Evolutionary conservation across 1,284 basidiomycete species (phyloP).

Genomic region (Tylopilus orsonianus): DNA sequence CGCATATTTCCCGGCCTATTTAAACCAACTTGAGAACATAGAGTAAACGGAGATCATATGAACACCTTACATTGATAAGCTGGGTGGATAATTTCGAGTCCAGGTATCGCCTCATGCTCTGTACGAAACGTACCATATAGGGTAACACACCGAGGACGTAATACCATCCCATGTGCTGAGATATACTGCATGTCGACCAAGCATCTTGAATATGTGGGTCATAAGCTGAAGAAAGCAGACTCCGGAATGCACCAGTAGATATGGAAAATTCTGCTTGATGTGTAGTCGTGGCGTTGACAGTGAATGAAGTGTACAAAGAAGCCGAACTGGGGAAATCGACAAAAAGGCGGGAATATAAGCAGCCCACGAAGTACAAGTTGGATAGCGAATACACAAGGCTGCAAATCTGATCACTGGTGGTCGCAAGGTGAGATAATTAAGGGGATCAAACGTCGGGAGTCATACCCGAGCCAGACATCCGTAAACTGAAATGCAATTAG

Average conservation of each 20-base stretch:
- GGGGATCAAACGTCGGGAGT: constrained; percentile 19
- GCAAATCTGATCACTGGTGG: constrained; percentile 76
- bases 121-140: constrained; percentile 72
- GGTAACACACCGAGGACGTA: constrained; percentile 62
- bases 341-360: constrained; percentile 54
- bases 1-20: constrained; percentile 78
- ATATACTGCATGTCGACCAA: constrained; percentile 18
- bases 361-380: constrained; percentile 72
- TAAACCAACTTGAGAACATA: constrained; percentile 5
- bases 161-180: constrained; percentile 52
- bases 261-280: neutral
- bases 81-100: constrained; percentile 78
- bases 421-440: constrained; percentile 10
- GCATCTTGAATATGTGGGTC: constrained; percentile 13
- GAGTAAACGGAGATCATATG: neutral
- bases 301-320: neutral
- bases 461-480: constrained; percentile 82
- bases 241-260: neutral
- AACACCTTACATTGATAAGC: constrained; percentile 73
- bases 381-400: constrained; percentile 75
- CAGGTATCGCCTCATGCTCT: constrained; percentile 83
- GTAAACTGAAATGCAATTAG: constrained; percentile 49
- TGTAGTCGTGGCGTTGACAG: neutral
- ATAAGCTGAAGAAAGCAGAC: constrained; percentile 11
- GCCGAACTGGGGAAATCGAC: neutral